Evolutionary conservation across 805 yeast species (phyloP).

Genomic region (Sugiyamaella marilandica): DNA sequence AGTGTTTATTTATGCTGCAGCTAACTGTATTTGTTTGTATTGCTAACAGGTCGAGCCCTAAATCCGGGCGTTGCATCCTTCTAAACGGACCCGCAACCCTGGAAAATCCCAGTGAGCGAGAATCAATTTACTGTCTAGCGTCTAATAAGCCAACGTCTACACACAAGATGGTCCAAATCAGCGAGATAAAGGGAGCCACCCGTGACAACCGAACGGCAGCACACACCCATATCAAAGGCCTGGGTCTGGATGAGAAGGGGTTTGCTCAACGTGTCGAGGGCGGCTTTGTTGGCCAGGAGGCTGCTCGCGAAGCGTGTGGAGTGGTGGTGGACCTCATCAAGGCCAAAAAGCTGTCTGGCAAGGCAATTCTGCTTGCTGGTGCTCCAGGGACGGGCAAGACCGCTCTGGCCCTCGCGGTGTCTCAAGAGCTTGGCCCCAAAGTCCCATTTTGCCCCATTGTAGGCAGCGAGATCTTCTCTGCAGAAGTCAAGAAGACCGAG

Average conservation of each 20-base stretch:
- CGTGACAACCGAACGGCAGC: slow-evolving; percentile 81
- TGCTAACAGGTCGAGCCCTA: neutral
- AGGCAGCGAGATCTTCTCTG: slow-evolving; percentile 88
- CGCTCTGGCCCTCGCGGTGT: slow-evolving; percentile 90
- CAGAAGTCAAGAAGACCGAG: slow-evolving; percentile 97
- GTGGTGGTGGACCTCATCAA: slow-evolving; percentile 90
- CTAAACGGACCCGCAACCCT: neutral
- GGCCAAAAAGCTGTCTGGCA: slow-evolving; percentile 88
- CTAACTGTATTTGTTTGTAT: neutral
- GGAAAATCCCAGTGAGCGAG: neutral
- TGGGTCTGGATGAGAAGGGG: slow-evolving; percentile 89
- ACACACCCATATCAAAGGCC: slow-evolving; percentile 93
- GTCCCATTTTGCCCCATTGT: slow-evolving; percentile 98
- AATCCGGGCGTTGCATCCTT: neutral
- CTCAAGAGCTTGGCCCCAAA: slow-evolving; percentile 93
- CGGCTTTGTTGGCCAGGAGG: slow-evolving; percentile 76
- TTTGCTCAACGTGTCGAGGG: slow-evolving; percentile 79
- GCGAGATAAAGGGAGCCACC: slow-evolving; percentile 60
- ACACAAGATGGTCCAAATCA: slow-evolving; percentile 78
- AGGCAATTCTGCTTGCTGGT: slow-evolving; percentile 93
- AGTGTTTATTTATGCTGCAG: too few species aligned
- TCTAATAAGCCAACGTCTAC: neutral
- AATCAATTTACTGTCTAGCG: neutral
- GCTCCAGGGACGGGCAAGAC: slow-evolving; percentile 99
- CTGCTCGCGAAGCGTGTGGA: slow-evolving; percentile 81